phyloP scores from a whole-genome alignment of 2,329 filamentous ascomycete genomes.

The Tricladium varicosporioides region DNA sequence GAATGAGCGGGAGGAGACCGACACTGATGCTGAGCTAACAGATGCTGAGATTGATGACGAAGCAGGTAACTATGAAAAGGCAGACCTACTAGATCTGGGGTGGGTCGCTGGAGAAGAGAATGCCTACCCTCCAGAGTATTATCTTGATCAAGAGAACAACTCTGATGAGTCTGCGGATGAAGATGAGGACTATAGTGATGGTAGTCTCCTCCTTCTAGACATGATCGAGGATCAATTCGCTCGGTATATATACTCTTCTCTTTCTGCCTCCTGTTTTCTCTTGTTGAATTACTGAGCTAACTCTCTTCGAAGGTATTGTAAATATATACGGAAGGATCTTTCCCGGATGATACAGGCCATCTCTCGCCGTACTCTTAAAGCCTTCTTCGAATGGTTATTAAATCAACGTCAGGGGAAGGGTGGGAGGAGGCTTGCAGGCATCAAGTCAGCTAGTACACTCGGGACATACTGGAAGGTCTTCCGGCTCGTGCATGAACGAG shows the following conservation, averaged over 20 bases:
- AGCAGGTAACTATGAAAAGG: slow-evolving; percentile 5
- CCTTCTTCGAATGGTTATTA: slow-evolving; percentile 4
- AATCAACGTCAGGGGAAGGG: slow-evolving; percentile 2
- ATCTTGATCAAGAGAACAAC: slow-evolving; percentile 19
- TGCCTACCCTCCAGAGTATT: slow-evolving; percentile 19
- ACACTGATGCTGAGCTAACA: slow-evolving; percentile 27
- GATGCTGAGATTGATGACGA: slow-evolving; percentile 26
- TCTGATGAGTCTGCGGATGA: slow-evolving; percentile 21
- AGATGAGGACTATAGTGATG: slow-evolving; percentile 23
- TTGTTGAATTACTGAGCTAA: slow-evolving; percentile 10
- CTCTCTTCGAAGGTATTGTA: neutral
- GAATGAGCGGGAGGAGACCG: slow-evolving; percentile 18
- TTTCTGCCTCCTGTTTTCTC: slow-evolving; percentile 15
- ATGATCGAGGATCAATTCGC: slow-evolving; percentile 21
- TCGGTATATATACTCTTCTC: too few species aligned
- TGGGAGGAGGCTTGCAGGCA: neutral
- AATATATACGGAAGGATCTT: neutral
- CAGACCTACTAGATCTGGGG: slow-evolving; percentile 16
- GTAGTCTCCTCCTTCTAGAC: slow-evolving; percentile 19
- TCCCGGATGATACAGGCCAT: neutral
- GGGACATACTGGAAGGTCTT: slow-evolving; percentile 30
- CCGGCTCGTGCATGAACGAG: slow-evolving; percentile 27
- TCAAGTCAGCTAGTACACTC: neutral
- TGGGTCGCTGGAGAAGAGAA: slow-evolving; percentile 23
- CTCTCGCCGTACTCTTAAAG: neutral